A percentile compares a stretch with the other conserved stretches of the same genome.
These are phyloP conservation scores for Insectozyma bohioensis DNA, from an alignment of 1,139 yeast genomes.

Conservation along the genomic window DNA sequence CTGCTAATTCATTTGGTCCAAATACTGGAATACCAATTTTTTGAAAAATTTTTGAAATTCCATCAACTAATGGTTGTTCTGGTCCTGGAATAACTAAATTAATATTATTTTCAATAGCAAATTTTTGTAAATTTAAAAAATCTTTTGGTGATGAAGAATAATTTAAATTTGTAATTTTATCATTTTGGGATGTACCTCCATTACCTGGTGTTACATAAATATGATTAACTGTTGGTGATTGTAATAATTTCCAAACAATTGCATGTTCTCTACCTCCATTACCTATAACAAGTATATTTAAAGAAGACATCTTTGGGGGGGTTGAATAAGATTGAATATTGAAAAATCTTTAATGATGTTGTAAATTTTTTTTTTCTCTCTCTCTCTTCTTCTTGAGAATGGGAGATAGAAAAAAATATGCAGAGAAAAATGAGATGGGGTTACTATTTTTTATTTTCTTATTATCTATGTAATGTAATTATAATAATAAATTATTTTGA, in stretches of 20 bases:
- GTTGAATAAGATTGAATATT: too few relatives aligned
- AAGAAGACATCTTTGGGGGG: too few relatives aligned
- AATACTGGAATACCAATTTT: constrained; percentile 90
- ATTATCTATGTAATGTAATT: too few relatives aligned
- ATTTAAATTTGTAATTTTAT: constrained; percentile 69
- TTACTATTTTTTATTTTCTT: too few relatives aligned
- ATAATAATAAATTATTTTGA: too few relatives aligned
- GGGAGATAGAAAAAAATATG: too few relatives aligned
- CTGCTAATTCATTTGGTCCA: constrained; percentile 91
- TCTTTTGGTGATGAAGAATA: constrained; percentile 62
- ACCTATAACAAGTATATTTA: constrained; percentile 84
- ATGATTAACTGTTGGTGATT: constrained; percentile 67
- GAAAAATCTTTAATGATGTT: too few relatives aligned
- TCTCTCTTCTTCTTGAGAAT: too few relatives aligned
- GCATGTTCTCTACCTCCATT: constrained; percentile 99
- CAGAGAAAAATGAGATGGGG: too few relatives aligned
- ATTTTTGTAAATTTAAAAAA: constrained; percentile 56
- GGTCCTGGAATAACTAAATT: constrained; percentile 94
- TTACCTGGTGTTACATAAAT: constrained; percentile 96
- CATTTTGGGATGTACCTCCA: constrained; percentile 74
- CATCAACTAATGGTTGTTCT: constrained; percentile 98
- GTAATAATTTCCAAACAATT: constrained; percentile 85
- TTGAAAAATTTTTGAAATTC: constrained; percentile 69
- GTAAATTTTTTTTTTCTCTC: too few relatives aligned
- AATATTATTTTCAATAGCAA: constrained; percentile 68